Percentiles rank a stretch among this genome's conserved stretches.
phyloP scores from a whole-genome alignment of 805 yeast species.

The Cyberlindnera japonica region DNA sequence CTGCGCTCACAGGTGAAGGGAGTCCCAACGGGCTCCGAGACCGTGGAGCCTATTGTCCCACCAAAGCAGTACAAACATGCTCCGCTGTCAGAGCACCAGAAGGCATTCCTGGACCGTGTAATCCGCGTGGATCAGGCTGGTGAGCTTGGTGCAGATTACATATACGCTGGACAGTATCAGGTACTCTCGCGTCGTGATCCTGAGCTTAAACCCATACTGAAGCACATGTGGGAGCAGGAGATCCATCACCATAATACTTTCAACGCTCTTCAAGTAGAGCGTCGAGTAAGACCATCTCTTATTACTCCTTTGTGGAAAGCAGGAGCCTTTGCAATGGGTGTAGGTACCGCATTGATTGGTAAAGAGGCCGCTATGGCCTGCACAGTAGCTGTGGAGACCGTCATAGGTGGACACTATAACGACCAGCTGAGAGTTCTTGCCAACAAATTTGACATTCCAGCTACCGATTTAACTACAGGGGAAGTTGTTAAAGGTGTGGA shows the following conservation, averaged over 20 bases:
- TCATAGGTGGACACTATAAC: slow-evolving; percentile 94
- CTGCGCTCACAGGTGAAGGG: slow-evolving; percentile 18
- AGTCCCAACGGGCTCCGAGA: not conserved
- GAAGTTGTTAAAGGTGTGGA: slow-evolving; percentile 27
- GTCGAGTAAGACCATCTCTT: slow-evolving; percentile 86
- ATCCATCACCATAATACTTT: slow-evolving; percentile 86
- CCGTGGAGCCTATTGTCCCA: not conserved
- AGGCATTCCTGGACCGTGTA: slow-evolving; percentile 66
- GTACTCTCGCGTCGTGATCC: slow-evolving; percentile 72
- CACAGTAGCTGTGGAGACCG: slow-evolving; percentile 98
- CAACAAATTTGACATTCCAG: slow-evolving; percentile 55
- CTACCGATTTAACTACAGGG: slow-evolving; percentile 29
- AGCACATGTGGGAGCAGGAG: slow-evolving; percentile 99
- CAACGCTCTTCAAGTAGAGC: slow-evolving; percentile 65
- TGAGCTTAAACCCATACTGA: slow-evolving; percentile 69
- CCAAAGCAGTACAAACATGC: slow-evolving; percentile 9
- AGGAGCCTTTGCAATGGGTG: slow-evolving; percentile 87
- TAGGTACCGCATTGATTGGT: slow-evolving; percentile 78
- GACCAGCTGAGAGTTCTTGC: slow-evolving; percentile 76
- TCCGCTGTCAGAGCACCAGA: slow-evolving; percentile 47
- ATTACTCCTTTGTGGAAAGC: slow-evolving; percentile 90
- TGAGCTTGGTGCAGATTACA: slow-evolving; percentile 91
- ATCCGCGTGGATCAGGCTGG: slow-evolving; percentile 98
- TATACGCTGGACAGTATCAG: slow-evolving; percentile 85
- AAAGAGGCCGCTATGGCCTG: slow-evolving; percentile 99